Conservation (phyloP, 2,329 filamentous ascomycete species). For the Cercospora brassicicola region DNA sequence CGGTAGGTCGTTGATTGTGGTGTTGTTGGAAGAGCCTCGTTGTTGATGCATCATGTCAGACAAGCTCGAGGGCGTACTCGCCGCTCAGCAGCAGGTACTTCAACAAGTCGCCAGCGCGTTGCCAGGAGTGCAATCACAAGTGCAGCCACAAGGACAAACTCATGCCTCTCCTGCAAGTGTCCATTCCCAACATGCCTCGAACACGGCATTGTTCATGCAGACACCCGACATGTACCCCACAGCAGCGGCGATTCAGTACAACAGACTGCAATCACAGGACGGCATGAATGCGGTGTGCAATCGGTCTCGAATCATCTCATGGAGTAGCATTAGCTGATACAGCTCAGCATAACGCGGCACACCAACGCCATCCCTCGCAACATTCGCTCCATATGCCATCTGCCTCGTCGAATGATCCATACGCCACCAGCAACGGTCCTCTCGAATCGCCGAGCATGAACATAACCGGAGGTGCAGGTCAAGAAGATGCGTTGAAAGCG, state of each 20-base stretch:
- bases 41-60: constrained; percentile 35
- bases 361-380: constrained; percentile 28
- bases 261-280: constrained; percentile 22
- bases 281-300: constrained; percentile 5
- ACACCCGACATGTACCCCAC: constrained; percentile 43
- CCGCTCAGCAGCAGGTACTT: constrained; percentile 49
- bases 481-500: constrained; percentile 26
- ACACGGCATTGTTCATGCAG: constrained; percentile 50
- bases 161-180: constrained; percentile 11
- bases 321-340: constrained; percentile 12
- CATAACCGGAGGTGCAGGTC: constrained; percentile 42
- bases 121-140: constrained; percentile 20
- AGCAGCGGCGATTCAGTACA: constrained; percentile 31
- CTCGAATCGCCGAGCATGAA: constrained; percentile 61
- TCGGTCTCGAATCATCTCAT: background rate
- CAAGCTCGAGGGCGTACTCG: constrained; percentile 49
- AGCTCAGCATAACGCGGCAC: constrained; percentile 13
- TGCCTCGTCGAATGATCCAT: constrained; percentile 29
- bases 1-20: constrained; percentile 45
- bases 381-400: constrained; percentile 24
- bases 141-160: constrained; percentile 14
- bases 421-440: constrained; percentile 42
- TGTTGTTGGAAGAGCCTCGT: background rate
- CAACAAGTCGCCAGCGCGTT: constrained; percentile 43
- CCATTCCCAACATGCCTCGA: constrained; percentile 46